Evolutionary conservation across 1,139 yeast species (phyloP).

Genomic region (Geotrichum klebahnii): DNA sequence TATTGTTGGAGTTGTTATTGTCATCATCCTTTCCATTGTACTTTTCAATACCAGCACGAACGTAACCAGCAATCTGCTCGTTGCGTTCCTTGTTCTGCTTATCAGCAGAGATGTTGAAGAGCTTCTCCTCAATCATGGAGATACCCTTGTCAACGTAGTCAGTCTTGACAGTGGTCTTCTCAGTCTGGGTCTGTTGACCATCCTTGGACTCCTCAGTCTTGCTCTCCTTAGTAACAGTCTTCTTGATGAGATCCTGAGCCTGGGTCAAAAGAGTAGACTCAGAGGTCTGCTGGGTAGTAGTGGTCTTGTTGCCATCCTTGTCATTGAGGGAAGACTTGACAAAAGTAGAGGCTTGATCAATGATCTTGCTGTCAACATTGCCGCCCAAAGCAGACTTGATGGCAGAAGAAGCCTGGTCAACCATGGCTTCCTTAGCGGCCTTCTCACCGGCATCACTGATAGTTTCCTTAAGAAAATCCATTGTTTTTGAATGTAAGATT

Average conservation of each 20-base stretch:
- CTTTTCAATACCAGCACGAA: constrained; percentile 16
- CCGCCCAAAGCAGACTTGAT: constrained; percentile 27
- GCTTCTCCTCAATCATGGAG: constrained; percentile 30
- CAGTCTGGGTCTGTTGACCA: constrained; percentile 3
- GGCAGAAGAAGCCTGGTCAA: constrained; percentile 25
- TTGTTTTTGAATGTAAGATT: too few species aligned
- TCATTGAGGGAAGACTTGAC: constrained; percentile 9
- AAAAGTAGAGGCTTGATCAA: constrained; percentile 22
- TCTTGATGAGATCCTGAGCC: constrained; percentile 6
- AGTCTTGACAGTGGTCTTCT: constrained; percentile 19
- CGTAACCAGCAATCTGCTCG: constrained; percentile 26
- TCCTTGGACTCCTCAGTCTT: constrained; percentile 9
- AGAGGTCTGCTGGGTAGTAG: constrained; percentile 6
- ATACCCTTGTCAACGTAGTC: constrained; percentile 33
- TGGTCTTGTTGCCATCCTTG: background rate
- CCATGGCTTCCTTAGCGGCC: constrained; percentile 10
- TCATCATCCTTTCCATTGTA: too few species aligned
- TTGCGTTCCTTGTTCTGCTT: constrained; percentile 25
- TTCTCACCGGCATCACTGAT: constrained; percentile 17
- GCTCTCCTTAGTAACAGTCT: constrained; percentile 14
- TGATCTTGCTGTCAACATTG: constrained; percentile 21
- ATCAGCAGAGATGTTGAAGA: constrained; percentile 25
- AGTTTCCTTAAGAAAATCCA: constrained; percentile 21
- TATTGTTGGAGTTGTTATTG: constrained; percentile 1
- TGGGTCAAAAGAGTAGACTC: constrained; percentile 7